These are phyloP conservation scores for Spinacia oleracea DNA, from an alignment of 179 eudicot species.

Conservation along the genomic window DNA sequence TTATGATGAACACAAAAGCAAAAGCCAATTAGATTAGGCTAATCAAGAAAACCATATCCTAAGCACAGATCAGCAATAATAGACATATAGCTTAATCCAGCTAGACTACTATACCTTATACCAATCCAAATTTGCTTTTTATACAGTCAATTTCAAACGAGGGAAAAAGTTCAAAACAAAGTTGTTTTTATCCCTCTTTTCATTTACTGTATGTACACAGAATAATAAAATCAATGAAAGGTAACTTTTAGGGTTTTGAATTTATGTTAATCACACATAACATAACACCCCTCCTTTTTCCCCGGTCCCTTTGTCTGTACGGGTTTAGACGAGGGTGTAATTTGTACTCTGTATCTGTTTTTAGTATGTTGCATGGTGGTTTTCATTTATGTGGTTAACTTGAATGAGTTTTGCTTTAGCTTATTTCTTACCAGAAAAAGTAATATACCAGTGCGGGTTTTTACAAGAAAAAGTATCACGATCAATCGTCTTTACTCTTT, in stretches of 20 bases:
- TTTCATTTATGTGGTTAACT: too few relatives aligned
- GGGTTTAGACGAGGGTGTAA: too few relatives aligned
- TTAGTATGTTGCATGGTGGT: too few relatives aligned
- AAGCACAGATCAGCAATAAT: constrained; percentile 19
- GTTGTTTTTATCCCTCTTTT: not conserved
- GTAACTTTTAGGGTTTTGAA: not conserved
- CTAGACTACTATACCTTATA: not conserved
- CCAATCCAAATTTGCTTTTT: constrained; percentile 6
- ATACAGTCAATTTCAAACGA: not conserved
- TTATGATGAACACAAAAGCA: not conserved
- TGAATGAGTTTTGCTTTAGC: too few relatives aligned
- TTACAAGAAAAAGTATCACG: too few relatives aligned
- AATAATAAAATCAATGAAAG: not conserved
- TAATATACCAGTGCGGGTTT: too few relatives aligned
- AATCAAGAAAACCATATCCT: not conserved
- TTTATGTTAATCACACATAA: too few relatives aligned
- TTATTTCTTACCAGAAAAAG: too few relatives aligned
- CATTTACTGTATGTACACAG: not conserved
- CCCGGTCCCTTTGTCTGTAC: too few relatives aligned
- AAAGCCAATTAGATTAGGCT: constrained; percentile 7
- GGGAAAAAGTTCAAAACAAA: not conserved
- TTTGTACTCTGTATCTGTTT: too few relatives aligned
- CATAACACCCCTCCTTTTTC: too few relatives aligned
- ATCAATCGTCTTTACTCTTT: too few relatives aligned
- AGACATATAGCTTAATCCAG: not conserved